phyloP scores from a whole-genome alignment of 164 flowering plant genomes.

The Buxus sempervirens region DNA sequence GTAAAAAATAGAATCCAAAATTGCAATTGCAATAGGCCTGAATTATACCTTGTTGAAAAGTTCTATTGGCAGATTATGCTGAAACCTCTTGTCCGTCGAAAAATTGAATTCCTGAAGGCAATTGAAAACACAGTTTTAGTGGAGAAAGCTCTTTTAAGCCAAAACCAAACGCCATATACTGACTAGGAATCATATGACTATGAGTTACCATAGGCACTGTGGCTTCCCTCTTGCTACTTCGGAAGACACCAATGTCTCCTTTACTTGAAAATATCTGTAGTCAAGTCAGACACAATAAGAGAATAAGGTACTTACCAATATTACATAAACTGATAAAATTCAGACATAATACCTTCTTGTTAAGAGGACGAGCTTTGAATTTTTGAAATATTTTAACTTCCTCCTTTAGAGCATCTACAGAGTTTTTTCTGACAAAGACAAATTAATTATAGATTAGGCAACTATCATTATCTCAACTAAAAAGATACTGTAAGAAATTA shows the following conservation, averaged over 20 bases:
- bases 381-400: constrained; percentile 29
- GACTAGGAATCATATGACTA: background rate
- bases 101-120: constrained; percentile 64
- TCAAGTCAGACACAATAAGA: constrained; percentile 12
- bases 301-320: background rate
- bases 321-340: background rate
- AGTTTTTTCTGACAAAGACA: constrained; percentile 30
- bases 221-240: constrained; percentile 57
- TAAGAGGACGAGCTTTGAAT: constrained; percentile 79
- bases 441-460: constrained; percentile 3
- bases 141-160: too few relatives aligned
- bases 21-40: background rate
- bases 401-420: constrained; percentile 30
- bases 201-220: constrained; percentile 67
- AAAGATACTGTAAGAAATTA: background rate
- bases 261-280: constrained; percentile 81
- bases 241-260: constrained; percentile 75
- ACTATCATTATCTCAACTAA: constrained; percentile 1
- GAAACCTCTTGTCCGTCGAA: constrained; percentile 55
- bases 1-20: background rate
- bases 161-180: background rate
- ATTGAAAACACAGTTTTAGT: constrained; percentile 7
- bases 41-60: constrained; percentile 73
- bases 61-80: constrained; percentile 59
- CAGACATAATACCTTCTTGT: constrained; percentile 57